Percentiles rank a stretch among this genome's conserved stretches.
Conservation (phyloP, 257 asterid species). For the Nicotiana otophora region DNA sequence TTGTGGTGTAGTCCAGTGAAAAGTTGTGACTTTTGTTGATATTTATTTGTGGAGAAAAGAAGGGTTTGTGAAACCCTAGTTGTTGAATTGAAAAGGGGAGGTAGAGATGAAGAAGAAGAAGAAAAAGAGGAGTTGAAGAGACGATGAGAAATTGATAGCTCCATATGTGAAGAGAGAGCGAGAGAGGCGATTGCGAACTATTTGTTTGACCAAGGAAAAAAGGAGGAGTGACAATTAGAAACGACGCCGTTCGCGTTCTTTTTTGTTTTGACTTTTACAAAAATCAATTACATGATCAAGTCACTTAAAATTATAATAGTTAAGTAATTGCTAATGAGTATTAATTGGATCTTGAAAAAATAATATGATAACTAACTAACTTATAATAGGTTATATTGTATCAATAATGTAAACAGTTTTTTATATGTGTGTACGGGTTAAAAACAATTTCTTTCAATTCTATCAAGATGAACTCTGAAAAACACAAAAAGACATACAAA, state of each 20-base stretch:
- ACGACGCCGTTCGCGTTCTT: neutral
- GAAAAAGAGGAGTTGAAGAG: constrained; percentile 15
- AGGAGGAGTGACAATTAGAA: neutral
- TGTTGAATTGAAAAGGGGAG: constrained; percentile 14
- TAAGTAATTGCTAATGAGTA: too few species aligned
- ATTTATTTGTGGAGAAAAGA: constrained; percentile 29
- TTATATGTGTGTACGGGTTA: too few species aligned
- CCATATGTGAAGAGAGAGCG: constrained; percentile 32
- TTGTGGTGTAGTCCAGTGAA: constrained; percentile 8
- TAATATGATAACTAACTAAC: too few species aligned
- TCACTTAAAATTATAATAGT: too few species aligned
- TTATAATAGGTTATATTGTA: too few species aligned
- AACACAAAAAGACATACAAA: too few species aligned
- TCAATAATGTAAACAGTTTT: too few species aligned
- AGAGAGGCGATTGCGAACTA: neutral
- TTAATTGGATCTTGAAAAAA: too few species aligned
- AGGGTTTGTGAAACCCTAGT: constrained; percentile 22
- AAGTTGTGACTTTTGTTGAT: constrained; percentile 25
- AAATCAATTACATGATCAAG: too few species aligned
- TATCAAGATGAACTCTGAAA: too few species aligned
- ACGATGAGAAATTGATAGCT: constrained; percentile 34
- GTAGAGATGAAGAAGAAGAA: constrained; percentile 12
- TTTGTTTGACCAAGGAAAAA: neutral
- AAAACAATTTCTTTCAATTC: too few species aligned
- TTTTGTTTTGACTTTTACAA: too few species aligned